phyloP scores from a whole-genome alignment of 31 red algal genomes.

The Odonthalia washingtoniensis region DNA sequence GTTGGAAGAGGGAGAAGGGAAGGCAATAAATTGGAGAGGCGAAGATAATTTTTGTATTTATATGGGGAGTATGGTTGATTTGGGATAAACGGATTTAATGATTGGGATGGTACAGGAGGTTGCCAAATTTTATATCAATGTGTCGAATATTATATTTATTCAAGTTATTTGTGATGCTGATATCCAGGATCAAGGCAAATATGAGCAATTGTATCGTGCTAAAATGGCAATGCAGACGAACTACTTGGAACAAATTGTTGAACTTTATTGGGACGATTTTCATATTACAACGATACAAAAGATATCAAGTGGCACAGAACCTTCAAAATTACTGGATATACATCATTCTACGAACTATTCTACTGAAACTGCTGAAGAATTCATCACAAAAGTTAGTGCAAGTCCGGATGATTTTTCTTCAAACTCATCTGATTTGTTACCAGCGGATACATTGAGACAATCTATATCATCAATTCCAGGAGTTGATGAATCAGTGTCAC shows the following conservation, averaged over 20 bases:
- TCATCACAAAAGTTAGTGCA: conserved; percentile 50
- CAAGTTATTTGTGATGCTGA: conserved; percentile 81
- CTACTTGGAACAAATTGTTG: conserved; percentile 95
- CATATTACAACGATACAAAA: conserved; percentile 90
- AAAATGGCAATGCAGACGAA: conserved; percentile 88
- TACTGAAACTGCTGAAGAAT: conserved; percentile 66
- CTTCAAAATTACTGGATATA: conserved; percentile 67
- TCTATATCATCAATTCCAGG: conserved; percentile 85
- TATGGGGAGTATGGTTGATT: conserved; percentile 94
- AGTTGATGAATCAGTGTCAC: conserved; percentile 94
- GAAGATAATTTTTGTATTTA: conserved; percentile 95
- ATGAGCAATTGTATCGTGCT: conserved; percentile 72
- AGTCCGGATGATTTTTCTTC: conserved; percentile 49
- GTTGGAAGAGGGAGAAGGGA: no score
- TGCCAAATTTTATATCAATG: conserved; percentile 77
- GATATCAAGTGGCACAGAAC: conserved; percentile 65
- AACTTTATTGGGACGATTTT: conserved; percentile 97
- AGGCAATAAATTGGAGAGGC: no score
- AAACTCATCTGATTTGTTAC: conserved; percentile 42
- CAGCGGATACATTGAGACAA: conserved; percentile 78
- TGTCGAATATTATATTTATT: conserved; percentile 89
- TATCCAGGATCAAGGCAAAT: conserved; percentile 43
- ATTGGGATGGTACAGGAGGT: conserved; percentile 92
- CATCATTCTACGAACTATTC: conserved; percentile 80
- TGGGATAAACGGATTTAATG: conserved; percentile 94